Base-by-base conservation (phyloP, 768 basidiomycete species). In the Sarcomyxa edulis region DNA sequence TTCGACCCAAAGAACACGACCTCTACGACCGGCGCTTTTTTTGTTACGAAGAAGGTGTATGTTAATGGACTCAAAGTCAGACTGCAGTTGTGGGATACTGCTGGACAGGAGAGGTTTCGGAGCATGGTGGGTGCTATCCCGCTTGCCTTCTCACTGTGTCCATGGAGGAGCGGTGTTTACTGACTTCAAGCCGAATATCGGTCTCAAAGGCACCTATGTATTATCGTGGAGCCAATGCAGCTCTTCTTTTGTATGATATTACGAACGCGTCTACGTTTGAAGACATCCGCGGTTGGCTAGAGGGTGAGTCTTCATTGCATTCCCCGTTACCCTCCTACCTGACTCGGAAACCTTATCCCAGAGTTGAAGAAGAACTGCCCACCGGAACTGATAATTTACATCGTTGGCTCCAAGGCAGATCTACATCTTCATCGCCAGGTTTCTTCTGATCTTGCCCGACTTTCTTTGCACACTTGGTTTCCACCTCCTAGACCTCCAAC, bases 321-420 rank as follows among this genome's bases (percentile, higher is more conserved):
- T 45, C 43, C 41, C 49, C n/a, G 27, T 31, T 51, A 37, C 18
- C 35, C 29, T 22, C 37, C 29, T 43, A 26, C 29, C 29, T 29
- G 32, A 47, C 34, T 39, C 47, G 47, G 39, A 49, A 20, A 15
- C 42, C 51, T 48, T 51, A 37, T 35, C 22, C 28, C 62, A 91
- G 89, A 92, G 64, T 71, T 90, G 47, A 90, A 85, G 76, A 89
- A 85, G 74, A 90, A 91, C 56, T 89, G 87, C 52, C 70, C 84
- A 29, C 76, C 84, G 34, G 90, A 94, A 53, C 74, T 93, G 42
- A 83, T 95, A 58, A 91, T 96, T 52, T 92, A 93, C 61, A 89
- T 97, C 52, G 92, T 96, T 50, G 93, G 94, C 41, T 80, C 93
- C 46, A 97, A 97, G 61, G 84, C 87, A 51, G 87, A 91, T 68